phyloP scores from a whole-genome alignment of 2,329 filamentous ascomycete genomes.

The Xylaria sp. region DNA sequence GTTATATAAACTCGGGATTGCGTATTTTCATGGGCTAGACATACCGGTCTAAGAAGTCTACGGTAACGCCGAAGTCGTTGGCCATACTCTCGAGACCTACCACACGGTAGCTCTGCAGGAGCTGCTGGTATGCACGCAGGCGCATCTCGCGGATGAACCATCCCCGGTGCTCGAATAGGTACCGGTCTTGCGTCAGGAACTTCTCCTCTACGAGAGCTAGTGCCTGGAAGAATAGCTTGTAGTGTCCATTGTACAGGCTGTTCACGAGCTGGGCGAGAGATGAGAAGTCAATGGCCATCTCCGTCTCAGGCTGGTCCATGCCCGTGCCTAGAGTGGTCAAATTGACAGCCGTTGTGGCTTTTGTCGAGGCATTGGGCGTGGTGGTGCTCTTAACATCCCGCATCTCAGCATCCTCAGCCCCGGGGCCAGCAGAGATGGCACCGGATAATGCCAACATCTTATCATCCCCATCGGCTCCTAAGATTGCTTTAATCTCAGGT shows the following conservation, averaged over 20 bases:
- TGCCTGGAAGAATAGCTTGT: conserved; percentile 92
- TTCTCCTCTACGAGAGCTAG: conserved; percentile 91
- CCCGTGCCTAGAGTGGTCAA: conserved; percentile 82
- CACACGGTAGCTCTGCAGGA: conserved; percentile 96
- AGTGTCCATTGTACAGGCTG: conserved; percentile 93
- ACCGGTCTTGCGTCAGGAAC: conserved; percentile 93
- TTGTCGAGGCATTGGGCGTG: conserved; percentile 62
- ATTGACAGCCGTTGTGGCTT: conserved; percentile 78
- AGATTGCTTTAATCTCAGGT: conserved; percentile 96
- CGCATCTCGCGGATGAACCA: conserved; percentile 99
- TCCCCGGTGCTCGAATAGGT: conserved; percentile 92
- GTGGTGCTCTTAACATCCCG: conserved; percentile 68
- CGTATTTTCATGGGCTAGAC: conserved; percentile 47
- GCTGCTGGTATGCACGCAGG: conserved; percentile 93
- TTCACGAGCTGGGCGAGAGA: conserved; percentile 88
- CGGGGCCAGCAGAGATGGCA: conserved; percentile 81
- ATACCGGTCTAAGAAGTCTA: conserved; percentile 95
- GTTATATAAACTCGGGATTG: not conserved
- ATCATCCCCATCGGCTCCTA: conserved; percentile 84
- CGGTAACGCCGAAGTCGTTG: conserved; percentile 93
- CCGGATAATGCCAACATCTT: conserved; percentile 86
- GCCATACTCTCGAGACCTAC: conserved; percentile 99
- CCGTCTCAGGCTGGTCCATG: conserved; percentile 77
- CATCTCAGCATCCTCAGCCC: conserved; percentile 79
- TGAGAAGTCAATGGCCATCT: conserved; percentile 88